These are phyloP conservation scores for Fusarium sp. DNA, from an alignment of 2,329 filamentous ascomycete genomes.

Conservation along the genomic window DNA sequence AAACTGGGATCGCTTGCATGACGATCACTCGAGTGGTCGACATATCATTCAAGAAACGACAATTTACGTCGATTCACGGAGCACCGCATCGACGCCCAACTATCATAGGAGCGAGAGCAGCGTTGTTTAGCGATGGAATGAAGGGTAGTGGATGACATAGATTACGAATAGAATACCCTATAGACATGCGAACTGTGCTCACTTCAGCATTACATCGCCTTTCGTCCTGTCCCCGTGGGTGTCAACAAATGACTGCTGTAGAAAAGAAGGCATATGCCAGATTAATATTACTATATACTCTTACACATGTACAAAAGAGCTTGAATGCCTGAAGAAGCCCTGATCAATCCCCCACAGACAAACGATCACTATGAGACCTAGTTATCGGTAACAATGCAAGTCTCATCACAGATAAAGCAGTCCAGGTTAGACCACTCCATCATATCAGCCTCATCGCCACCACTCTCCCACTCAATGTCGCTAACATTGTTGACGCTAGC, in stretches of 20 bases:
- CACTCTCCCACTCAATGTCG: not conserved
- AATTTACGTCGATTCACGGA: not conserved
- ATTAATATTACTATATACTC: not conserved
- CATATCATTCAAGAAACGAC: slow-evolving; percentile 13
- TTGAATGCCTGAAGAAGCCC: not conserved
- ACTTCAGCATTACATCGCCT: not conserved
- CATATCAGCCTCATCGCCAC: not conserved
- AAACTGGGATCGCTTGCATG: slow-evolving; percentile 20
- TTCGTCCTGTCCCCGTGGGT: not conserved
- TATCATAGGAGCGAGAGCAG: not conserved
- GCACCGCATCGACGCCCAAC: not conserved
- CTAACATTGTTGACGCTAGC: not conserved
- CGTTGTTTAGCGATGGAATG: not conserved
- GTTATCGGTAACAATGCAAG: not conserved
- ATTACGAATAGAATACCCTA: not conserved
- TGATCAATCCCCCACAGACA: not conserved
- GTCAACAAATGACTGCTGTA: not conserved
- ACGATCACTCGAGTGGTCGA: slow-evolving; percentile 18
- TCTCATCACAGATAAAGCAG: not conserved
- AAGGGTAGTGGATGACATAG: not conserved
- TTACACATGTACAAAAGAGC: not conserved
- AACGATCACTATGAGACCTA: not conserved
- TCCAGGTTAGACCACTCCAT: not conserved
- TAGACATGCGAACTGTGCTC: not conserved
- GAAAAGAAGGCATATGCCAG: not conserved